phyloP scores from a whole-genome alignment of 352 stramenopile species.

The Pilasporangium apinafurcum region DNA sequence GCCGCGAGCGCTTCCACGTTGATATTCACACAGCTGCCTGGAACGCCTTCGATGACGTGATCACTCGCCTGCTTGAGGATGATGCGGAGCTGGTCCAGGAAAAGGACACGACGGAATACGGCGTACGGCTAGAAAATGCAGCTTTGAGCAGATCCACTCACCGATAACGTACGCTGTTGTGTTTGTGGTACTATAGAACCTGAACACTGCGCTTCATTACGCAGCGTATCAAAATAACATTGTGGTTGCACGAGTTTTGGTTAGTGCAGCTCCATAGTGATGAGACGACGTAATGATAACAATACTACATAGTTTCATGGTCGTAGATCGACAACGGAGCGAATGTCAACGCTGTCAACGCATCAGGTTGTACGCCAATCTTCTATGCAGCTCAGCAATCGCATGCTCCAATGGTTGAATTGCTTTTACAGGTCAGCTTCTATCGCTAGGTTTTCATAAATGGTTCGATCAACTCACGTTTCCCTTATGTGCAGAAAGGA shows the following conservation, averaged over 20 bases:
- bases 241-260: slow-evolving; percentile 37
- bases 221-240: slow-evolving; percentile 60
- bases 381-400: slow-evolving; percentile 72
- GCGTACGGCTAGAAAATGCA: slow-evolving; percentile 28
- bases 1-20: slow-evolving; percentile 51
- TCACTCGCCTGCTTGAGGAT: slow-evolving; percentile 30
- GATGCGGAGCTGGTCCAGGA: slow-evolving; percentile 34
- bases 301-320: not conserved
- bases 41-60: slow-evolving; percentile 32
- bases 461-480: not conserved
- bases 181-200: slow-evolving; percentile 16
- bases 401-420: slow-evolving; percentile 22
- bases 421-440: slow-evolving; percentile 40
- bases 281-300: not conserved
- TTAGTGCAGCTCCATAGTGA: not conserved
- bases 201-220: slow-evolving; percentile 70
- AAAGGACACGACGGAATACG: slow-evolving; percentile 41
- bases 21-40: slow-evolving; percentile 63
- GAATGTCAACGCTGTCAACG: slow-evolving; percentile 52
- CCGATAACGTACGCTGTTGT: no score
- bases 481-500: slow-evolving; percentile 22
- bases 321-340: slow-evolving; percentile 35
- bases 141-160: no score
- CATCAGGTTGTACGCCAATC: slow-evolving; percentile 47
- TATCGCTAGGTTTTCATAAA: not conserved